A percentile compares a stretch with the other conserved stretches of the same genome.
These are phyloP conservation scores for Fomitopsis palustris DNA, from an alignment of 1,284 basidiomycete genomes.

Conservation along the genomic window DNA sequence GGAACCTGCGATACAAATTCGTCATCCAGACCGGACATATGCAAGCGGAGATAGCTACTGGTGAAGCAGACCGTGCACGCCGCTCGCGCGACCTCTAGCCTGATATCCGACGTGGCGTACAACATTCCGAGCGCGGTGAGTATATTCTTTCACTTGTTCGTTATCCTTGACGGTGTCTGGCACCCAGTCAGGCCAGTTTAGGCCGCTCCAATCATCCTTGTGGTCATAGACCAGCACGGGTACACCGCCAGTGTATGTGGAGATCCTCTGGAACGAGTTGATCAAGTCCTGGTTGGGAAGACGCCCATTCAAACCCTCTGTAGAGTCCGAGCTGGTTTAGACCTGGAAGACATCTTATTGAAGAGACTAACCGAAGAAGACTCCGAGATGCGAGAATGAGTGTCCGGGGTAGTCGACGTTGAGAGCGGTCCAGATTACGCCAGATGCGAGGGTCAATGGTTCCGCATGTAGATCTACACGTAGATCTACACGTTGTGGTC, in stretches of 20 bases:
- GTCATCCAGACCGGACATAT: neutral
- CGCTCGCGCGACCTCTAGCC: slow-evolving; percentile 67
- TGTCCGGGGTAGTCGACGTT: slow-evolving; percentile 96
- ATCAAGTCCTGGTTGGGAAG: slow-evolving; percentile 95
- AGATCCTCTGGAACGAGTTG: slow-evolving; percentile 78
- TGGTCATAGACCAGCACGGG: slow-evolving; percentile 80
- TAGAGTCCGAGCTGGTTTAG: neutral
- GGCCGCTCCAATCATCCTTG: slow-evolving; percentile 46
- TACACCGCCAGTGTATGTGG: slow-evolving; percentile 67
- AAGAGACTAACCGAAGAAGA: slow-evolving; percentile 78
- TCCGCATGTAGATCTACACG: slow-evolving; percentile 62
- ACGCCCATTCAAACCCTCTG: slow-evolving; percentile 93
- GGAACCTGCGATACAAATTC: slow-evolving; percentile 48
- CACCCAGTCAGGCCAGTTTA: slow-evolving; percentile 41
- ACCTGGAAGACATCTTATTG: neutral
- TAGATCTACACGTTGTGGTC: slow-evolving; percentile 38
- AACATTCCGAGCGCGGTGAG: slow-evolving; percentile 59
- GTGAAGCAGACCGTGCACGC: slow-evolving; percentile 77
- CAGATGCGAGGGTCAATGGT: slow-evolving; percentile 60
- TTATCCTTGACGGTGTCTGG: slow-evolving; percentile 42
- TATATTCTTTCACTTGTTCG: slow-evolving; percentile 46
- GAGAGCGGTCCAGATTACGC: slow-evolving; percentile 92
- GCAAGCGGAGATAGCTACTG: slow-evolving; percentile 45
- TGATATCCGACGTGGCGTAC: slow-evolving; percentile 66
- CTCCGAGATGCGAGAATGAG: slow-evolving; percentile 90